Base-by-base conservation (phyloP, 108 stramenopile genomes). In the Nitzschia putrida region DNA sequence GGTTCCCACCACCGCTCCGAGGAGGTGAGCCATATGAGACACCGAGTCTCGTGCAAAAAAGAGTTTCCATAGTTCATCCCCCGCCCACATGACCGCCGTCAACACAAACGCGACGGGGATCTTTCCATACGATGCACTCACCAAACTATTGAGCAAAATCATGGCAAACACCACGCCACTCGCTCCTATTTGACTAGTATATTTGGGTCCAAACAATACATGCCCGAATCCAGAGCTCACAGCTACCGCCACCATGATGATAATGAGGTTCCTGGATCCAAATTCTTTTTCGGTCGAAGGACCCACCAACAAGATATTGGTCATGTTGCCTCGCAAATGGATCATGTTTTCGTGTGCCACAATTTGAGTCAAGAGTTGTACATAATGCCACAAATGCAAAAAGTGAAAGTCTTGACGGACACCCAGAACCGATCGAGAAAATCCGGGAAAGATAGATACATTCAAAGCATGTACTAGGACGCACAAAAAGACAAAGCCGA, bases 1-100 rank as follows among this genome's bases (percentile, higher is more conserved):
- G 0, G 77, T 70, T n/a, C 77, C 77, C 10, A 78, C 71, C 0
- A 78, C 13, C 8, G 61, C 77, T 18, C 77, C 77, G 7, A 64
- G 42, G 22, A 78, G 53, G 56, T 78, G 77, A 8, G 77, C 77
- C 25, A 43, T 55, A 56, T 78, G 77, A 53, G 71, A 66, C 7
- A 78, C 64, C 13, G 13, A 9, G 47, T 78, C 77, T 11, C 45
- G 9, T 1, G 54, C 37, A 23, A 70, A 71, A n/a, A 78, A 60
- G 34, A 72, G 57, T 29, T 40, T 43, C 40, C 49, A 64, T 13
- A 78, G 6, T 57, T 78, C 77, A 54, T 78, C 77, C 23, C 72
- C 52, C 21, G 71, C 14, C 68, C 69, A 78, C 40, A 72, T 13
- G 29, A 43, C 9, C 16, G 71, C 71, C 12, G 65, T 67, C 16